Percentiles rank a stretch among this genome's conserved stretches.
Evolutionary conservation across 2,329 filamentous ascomycete genomes (phyloP).

Genomic region (Aspergillus persii): DNA sequence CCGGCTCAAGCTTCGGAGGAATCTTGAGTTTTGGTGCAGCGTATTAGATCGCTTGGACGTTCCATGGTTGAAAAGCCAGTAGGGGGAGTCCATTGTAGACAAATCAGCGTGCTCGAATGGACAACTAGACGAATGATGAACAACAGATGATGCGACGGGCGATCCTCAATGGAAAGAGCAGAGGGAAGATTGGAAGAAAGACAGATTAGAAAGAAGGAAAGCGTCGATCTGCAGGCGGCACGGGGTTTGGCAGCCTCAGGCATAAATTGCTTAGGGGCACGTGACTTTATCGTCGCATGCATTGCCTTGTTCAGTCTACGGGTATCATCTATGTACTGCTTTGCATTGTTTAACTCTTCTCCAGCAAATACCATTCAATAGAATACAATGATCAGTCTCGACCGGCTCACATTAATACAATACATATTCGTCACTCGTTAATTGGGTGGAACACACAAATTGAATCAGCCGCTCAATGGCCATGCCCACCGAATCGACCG

Average conservation of each 20-base stretch:
- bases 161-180: not conserved
- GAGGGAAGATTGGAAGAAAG: no score
- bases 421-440: not conserved
- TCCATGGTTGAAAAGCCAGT: not conserved
- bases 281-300: no score
- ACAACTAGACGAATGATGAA: not conserved
- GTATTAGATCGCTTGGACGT: not conserved
- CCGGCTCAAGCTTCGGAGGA: conserved; percentile 10
- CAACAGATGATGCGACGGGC: not conserved
- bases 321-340: no score
- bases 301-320: no score
- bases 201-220: not conserved
- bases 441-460: not conserved
- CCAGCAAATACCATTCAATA: no score
- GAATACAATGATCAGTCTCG: no score
- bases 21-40: not conserved
- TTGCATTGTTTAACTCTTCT: not conserved
- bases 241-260: not conserved
- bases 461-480: not conserved
- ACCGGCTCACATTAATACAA: no score
- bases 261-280: not conserved
- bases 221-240: not conserved
- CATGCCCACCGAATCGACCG: conserved; percentile 24
- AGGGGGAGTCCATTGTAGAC: not conserved
- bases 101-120: not conserved